A percentile compares a stretch with the other conserved stretches of the same genome.
phyloP scores from a whole-genome alignment of 2,329 filamentous ascomycete species.

The Penicillium sp. region DNA sequence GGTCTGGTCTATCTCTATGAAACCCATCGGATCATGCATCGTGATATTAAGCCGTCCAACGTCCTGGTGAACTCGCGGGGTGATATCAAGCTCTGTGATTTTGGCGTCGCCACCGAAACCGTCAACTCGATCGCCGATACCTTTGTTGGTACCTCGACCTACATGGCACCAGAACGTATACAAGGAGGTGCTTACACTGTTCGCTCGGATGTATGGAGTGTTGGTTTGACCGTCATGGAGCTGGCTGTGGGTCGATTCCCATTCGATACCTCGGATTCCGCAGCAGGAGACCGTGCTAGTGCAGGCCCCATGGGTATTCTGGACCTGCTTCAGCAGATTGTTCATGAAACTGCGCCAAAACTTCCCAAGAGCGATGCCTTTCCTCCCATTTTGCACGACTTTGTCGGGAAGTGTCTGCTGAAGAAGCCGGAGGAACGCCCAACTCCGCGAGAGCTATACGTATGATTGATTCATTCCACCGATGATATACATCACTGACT shows the following conservation, averaged over 20 bases:
- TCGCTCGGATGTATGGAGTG: conserved; percentile 98
- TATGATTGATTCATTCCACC: conserved; percentile 46
- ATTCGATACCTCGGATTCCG: conserved; percentile 77
- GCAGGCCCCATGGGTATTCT: conserved; percentile 84
- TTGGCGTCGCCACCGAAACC: conserved; percentile 95
- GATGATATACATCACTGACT: conserved; percentile 7
- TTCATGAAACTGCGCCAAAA: conserved; percentile 88
- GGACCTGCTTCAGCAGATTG: conserved; percentile 93
- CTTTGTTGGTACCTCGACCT: conserved; percentile 96
- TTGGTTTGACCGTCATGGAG: conserved; percentile 92
- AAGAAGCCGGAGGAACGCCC: conserved; percentile 86
- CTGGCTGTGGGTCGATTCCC: conserved; percentile 96
- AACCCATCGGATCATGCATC: conserved; percentile 96
- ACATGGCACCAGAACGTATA: conserved; percentile 98
- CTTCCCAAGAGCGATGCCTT: conserved; percentile 97
- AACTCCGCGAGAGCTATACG: conserved; percentile 88
- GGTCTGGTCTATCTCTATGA: conserved; percentile 93
- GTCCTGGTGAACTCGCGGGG: conserved; percentile 92
- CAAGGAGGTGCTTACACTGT: conserved; percentile 96
- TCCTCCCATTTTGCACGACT: conserved; percentile 88
- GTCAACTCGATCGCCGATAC: conserved; percentile 98
- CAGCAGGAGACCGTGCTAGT: conserved; percentile 62
- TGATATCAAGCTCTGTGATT: conserved; percentile 95
- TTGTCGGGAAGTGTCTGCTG: conserved; percentile 91
- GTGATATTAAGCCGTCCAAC: conserved; percentile 98